Percentiles rank a stretch among this genome's conserved stretches.
These are phyloP conservation scores for Typha latifolia DNA, from an alignment of 176 grass and related monocot genomes.

Conservation along the genomic window DNA sequence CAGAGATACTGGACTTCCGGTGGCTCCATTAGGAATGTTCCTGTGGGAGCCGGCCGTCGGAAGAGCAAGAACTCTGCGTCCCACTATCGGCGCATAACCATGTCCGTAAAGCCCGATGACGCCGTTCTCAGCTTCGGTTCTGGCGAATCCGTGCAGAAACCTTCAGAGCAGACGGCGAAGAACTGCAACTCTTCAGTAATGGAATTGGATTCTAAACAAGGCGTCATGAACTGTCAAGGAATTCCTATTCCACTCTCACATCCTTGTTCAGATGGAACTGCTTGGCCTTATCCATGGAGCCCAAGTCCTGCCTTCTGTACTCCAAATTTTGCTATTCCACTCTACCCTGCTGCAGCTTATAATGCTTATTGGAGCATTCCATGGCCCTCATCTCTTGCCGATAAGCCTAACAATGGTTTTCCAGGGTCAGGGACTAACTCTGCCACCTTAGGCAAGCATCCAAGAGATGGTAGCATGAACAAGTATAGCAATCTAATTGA, in stretches of 20 bases:
- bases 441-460: constrained; percentile 53
- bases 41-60: constrained; percentile 81
- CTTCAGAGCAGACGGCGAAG: constrained; percentile 31
- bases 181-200: neutral
- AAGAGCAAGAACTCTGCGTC: constrained; percentile 57
- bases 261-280: constrained; percentile 34
- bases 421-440: constrained; percentile 9
- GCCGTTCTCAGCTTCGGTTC: constrained; percentile 69
- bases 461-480: constrained; percentile 37
- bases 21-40: constrained; percentile 88
- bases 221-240: constrained; percentile 18
- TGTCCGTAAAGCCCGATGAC: constrained; percentile 25
- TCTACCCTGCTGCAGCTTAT: constrained; percentile 66
- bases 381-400: constrained; percentile 28
- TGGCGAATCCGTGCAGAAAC: constrained; percentile 19
- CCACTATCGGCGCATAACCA: neutral
- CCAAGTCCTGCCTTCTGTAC: constrained; percentile 44
- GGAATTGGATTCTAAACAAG: constrained; percentile 31
- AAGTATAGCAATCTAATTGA: neutral
- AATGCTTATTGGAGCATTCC: constrained; percentile 46
- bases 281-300: constrained; percentile 55
- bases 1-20: constrained; percentile 99
- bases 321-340: constrained; percentile 50
- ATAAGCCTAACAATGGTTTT: constrained; percentile 5
- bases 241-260: constrained; percentile 12